These are phyloP conservation scores for Termitomyces sp. DNA, from an alignment of 768 basidiomycete species.

Conservation along the genomic window DNA sequence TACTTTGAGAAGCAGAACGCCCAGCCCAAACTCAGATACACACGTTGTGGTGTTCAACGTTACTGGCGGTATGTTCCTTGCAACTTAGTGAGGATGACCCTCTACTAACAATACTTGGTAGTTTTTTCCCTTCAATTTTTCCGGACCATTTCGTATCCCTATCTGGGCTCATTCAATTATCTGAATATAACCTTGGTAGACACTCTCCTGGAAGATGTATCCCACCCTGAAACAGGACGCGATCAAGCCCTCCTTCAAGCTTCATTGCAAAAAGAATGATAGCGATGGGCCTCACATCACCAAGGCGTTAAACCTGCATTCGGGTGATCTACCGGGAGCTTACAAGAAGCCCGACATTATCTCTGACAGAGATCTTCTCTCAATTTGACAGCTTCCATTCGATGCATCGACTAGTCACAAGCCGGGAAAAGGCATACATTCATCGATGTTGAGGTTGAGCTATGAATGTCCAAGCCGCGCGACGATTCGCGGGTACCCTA, in stretches of 20 bases:
- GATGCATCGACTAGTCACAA: no score
- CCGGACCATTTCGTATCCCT: neutral
- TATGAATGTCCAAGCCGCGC: neutral
- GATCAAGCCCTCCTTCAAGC: neutral
- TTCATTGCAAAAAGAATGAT: neutral
- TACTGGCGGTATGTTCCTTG: neutral
- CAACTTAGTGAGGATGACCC: neutral
- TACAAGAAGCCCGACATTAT: neutral
- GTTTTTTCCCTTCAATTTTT: neutral
- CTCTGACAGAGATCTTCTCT: neutral
- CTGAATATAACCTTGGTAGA: neutral
- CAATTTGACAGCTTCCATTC: neutral
- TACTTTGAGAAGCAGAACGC: neutral
- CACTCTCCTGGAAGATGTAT: neutral
- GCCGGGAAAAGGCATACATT: neutral
- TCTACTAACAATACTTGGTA: no score
- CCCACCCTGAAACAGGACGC: neutral
- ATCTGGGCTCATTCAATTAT: neutral
- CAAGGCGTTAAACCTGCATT: no score
- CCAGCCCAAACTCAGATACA: neutral
- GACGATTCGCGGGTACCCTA: neutral
- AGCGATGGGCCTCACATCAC: neutral
- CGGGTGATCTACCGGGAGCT: neutral
- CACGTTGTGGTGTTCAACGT: neutral
- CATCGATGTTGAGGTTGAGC: neutral